A percentile compares a stretch with the other conserved stretches of the same genome.
These are phyloP conservation scores for Imleria badia DNA, from an alignment of 768 basidiomycete genomes.

Conservation along the genomic window DNA sequence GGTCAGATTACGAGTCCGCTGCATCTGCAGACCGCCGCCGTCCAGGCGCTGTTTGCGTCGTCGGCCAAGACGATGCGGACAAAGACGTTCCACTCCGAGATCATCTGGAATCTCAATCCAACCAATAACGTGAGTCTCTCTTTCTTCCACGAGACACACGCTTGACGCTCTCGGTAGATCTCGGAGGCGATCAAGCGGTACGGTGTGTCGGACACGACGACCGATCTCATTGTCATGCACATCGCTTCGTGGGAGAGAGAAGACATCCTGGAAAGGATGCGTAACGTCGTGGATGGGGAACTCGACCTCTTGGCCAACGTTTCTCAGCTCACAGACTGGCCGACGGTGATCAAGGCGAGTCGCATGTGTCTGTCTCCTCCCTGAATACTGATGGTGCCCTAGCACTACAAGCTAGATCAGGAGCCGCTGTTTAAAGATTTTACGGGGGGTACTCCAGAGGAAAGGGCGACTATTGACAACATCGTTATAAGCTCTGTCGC, in stretches of 20 bases:
- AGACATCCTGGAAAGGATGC: constrained; percentile 55
- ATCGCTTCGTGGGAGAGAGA: constrained; percentile 45
- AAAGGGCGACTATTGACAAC: constrained; percentile 50
- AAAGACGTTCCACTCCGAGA: constrained; percentile 87
- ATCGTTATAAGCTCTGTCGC: constrained; percentile 79
- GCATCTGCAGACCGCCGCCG: constrained; percentile 82
- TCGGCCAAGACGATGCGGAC: constrained; percentile 64
- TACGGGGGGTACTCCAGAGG: constrained; percentile 34
- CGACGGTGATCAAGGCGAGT: constrained; percentile 73
- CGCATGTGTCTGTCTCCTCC: too few species aligned
- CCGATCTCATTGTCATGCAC: constrained; percentile 69
- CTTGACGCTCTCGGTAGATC: constrained; percentile 52
- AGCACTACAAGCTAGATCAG: constrained; percentile 71
- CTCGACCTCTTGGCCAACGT: constrained; percentile 48
- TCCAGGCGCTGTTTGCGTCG: constrained; percentile 75
- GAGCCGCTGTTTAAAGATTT: constrained; percentile 44
- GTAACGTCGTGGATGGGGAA: constrained; percentile 56
- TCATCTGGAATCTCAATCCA: constrained; percentile 85
- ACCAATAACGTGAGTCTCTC: constrained; percentile 68
- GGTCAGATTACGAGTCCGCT: constrained; percentile 76
- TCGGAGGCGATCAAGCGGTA: constrained; percentile 85
- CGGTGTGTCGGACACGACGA: constrained; percentile 70
- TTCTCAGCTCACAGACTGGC: constrained; percentile 63
- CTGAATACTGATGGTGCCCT: neutral
- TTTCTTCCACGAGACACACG: neutral